Evolutionary conservation across 352 stramenopile species (phyloP).

Genomic region (Phytophthora cryptogea): DNA sequence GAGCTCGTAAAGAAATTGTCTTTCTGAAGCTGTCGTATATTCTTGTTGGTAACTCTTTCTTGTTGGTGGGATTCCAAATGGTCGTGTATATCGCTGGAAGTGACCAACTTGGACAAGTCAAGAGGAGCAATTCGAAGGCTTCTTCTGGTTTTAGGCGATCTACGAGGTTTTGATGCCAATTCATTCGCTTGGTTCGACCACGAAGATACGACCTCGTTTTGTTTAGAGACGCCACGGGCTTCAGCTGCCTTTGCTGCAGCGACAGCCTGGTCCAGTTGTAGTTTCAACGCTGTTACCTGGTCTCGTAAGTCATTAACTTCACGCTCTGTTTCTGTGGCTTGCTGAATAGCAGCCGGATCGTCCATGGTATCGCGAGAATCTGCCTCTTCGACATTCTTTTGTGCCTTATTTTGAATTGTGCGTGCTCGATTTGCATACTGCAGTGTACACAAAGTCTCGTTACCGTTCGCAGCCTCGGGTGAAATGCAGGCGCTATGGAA

Average conservation of each 20-base stretch:
- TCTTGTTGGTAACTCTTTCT: conserved; percentile 8
- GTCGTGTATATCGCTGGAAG: neutral
- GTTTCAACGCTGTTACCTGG: conserved; percentile 46
- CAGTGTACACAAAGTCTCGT: conserved; percentile 69
- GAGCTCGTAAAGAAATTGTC: neutral
- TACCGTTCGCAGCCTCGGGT: conserved; percentile 45
- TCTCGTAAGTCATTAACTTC: conserved; percentile 52
- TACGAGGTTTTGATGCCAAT: neutral
- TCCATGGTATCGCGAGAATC: conserved; percentile 4
- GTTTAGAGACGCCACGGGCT: neutral
- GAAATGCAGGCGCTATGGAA: conserved; percentile 68
- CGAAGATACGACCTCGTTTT: neutral
- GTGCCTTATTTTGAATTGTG: conserved; percentile 79
- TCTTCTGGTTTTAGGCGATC: neutral
- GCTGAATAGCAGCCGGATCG: neutral
- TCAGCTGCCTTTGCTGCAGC: conserved; percentile 10
- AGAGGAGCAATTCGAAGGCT: conserved; percentile 12
- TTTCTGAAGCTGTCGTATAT: neutral
- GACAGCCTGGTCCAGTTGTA: conserved; percentile 34
- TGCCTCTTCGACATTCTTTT: conserved; percentile 59
- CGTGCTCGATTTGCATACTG: conserved; percentile 76
- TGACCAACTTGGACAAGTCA: conserved; percentile 9
- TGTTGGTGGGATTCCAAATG: conserved; percentile 5
- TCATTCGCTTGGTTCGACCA: neutral
- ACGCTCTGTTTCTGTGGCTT: conserved; percentile 38